These are phyloP conservation scores for Flaveria linearis DNA, from an alignment of 129 eudicot genomes.

Conservation along the genomic window DNA sequence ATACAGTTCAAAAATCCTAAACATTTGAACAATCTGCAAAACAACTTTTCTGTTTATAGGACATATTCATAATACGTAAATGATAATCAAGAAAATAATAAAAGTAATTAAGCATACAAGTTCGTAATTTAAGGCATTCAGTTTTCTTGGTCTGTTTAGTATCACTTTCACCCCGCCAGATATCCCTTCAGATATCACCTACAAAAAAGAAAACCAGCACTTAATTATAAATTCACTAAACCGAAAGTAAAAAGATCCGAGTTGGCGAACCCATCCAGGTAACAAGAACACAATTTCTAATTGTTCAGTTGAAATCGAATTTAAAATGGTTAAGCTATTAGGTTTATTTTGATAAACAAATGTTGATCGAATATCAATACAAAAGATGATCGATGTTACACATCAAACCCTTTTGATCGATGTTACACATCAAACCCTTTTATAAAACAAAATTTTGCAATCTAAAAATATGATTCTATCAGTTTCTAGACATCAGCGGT, in stretches of 20 bases:
- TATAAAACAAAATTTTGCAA: too few relatives aligned
- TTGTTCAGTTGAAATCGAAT: too few relatives aligned
- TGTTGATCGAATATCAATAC: too few relatives aligned
- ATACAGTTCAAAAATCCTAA: constrained; percentile 25
- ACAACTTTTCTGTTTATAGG: background rate
- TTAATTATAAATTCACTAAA: background rate
- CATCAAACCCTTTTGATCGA: background rate
- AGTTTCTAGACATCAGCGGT: too few relatives aligned
- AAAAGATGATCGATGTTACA: background rate
- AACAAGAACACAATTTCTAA: too few relatives aligned
- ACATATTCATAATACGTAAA: background rate
- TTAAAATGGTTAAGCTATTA: too few relatives aligned
- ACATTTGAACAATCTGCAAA: constrained; percentile 38
- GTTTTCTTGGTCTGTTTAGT: constrained; percentile 43
- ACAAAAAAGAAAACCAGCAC: background rate
- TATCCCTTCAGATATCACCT: constrained; percentile 33
- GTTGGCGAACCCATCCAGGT: too few relatives aligned
- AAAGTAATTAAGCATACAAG: constrained; percentile 28
- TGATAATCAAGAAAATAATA: background rate
- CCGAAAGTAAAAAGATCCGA: too few relatives aligned
- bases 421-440: too few relatives aligned
- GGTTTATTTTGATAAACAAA: too few relatives aligned
- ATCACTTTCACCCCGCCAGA: constrained; percentile 34
- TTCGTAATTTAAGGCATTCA: constrained; percentile 39
- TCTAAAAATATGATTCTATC: too few relatives aligned